Evolutionary conservation across 2,329 filamentous ascomycete species (phyloP), one percentile per base, ranked within the genome.

Genomic region (Basipetospora chlamydospora): DNA sequence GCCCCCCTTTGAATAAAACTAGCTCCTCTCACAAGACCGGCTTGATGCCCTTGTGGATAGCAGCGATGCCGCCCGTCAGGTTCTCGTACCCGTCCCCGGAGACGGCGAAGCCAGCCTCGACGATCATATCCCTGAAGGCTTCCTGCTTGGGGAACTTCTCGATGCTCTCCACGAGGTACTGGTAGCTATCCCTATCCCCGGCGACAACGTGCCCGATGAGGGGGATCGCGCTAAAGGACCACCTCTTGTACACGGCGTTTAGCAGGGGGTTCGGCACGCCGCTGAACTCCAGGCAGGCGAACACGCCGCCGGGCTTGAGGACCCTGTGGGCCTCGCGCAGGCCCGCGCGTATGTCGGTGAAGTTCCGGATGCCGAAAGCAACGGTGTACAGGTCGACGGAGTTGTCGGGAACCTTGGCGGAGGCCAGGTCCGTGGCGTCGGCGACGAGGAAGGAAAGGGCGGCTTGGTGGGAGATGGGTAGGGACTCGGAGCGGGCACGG

Each of bases 111-210:
- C 88, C 88, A 3, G 84, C 88, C 18, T 78, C 72, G 46, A 71
- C 57, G 50, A 93, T 90, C 82, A 93, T 86, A 23, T 73, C 68
- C 44, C 78, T 71, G 52, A 93, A 98, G 46, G 84, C 76, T 36
- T 76, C 69, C 63, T 98, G 92, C 46, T 66, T 79, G 0, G 90
- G 92, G 54, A 96, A 96, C 33, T 73, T 67, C 60, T 95, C 87
- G 56, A 98, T 98, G 57, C 87, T 95, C 67, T 98, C 90, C 8
- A 98, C 90, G 8, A 98, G 67, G 59, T 98, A 98, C 66, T 98
- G 90, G 58, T 98, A 98, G 55, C 85, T 94, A 51, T 92, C 88
- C 39, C 88, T 69, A 55, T 98, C 92, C 6, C 84, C 85, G 2
- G 90, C 88, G 12, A 98, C 87, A 42, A 98, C 54, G 61, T 98